A percentile compares a stretch with the other conserved stretches of the same genome.
Conservation (phyloP, 2,329 filamentous ascomycete species). For the Pseudopithomyces chartarum region DNA sequence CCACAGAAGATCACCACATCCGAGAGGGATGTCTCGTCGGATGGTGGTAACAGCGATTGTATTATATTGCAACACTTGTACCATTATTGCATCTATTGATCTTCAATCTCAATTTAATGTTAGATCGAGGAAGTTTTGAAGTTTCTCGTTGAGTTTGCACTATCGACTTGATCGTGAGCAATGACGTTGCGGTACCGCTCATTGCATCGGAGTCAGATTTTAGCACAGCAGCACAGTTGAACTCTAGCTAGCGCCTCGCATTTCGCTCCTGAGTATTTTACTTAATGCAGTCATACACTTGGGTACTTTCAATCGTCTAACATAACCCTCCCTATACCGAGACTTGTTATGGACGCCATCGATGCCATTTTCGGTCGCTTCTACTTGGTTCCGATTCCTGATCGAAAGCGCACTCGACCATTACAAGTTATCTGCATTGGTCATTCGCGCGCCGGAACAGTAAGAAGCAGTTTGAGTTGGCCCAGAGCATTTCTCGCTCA, state of each 20-base stretch:
- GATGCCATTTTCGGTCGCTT: conserved; percentile 1
- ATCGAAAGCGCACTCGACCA: not conserved
- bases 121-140: not conserved
- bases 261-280: not conserved
- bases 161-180: not conserved
- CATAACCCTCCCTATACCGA: not conserved
- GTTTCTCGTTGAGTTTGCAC: not conserved
- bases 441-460: not conserved
- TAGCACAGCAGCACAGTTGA: not conserved
- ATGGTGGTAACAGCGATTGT: too few relatives aligned
- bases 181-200: not conserved
- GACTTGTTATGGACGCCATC: not conserved
- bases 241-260: not conserved
- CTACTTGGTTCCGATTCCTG: not conserved
- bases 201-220: not conserved
- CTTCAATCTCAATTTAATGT: too few relatives aligned
- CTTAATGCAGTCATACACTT: not conserved
- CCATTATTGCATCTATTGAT: too few relatives aligned
- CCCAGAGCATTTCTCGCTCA: not conserved
- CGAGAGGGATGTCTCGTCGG: too few relatives aligned
- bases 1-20: too few relatives aligned
- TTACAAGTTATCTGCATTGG: conserved; percentile 6
- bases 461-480: not conserved
- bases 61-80: too few relatives aligned
- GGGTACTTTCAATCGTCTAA: not conserved